phyloP scores from a whole-genome alignment of 2,329 filamentous ascomycete genomes.

The Acarospora socialis region DNA sequence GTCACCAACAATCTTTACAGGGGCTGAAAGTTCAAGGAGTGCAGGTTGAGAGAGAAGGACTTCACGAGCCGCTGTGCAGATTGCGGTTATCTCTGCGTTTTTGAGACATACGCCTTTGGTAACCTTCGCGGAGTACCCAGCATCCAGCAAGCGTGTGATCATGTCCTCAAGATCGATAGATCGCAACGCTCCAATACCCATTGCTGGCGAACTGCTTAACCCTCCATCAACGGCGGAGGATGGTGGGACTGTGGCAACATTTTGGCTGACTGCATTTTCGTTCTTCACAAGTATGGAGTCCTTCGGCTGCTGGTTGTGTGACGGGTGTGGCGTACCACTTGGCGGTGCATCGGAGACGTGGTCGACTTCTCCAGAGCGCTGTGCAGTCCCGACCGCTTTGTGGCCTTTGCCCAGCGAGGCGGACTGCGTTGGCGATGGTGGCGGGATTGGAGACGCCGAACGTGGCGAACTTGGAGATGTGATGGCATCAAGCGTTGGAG shows the following conservation, averaged over 20 bases:
- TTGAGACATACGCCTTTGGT: constrained; percentile 96
- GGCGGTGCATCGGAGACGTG: constrained; percentile 86
- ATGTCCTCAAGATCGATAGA: constrained; percentile 92
- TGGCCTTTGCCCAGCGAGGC: constrained; percentile 57
- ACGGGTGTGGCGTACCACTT: constrained; percentile 44
- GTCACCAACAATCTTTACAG: constrained; percentile 95
- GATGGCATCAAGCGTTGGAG: constrained; percentile 19
- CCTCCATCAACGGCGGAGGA: constrained; percentile 20
- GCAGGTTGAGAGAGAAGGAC: constrained; percentile 84
- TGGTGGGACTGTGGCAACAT: constrained; percentile 38
- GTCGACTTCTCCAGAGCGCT: constrained; percentile 81
- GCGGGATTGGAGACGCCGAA: constrained; percentile 42
- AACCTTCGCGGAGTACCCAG: constrained; percentile 89
- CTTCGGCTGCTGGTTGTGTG: constrained; percentile 54
- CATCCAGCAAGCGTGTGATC: constrained; percentile 86
- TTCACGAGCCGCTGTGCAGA: constrained; percentile 80
- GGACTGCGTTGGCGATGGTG: constrained; percentile 78
- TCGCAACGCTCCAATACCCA: constrained; percentile 84
- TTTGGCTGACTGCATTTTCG: constrained; percentile 54
- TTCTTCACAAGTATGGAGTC: constrained; percentile 83
- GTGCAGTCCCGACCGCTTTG: constrained; percentile 65
- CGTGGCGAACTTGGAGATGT: constrained; percentile 30
- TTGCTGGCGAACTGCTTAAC: constrained; percentile 37
- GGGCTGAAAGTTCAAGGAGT: constrained; percentile 77
- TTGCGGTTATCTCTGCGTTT: constrained; percentile 91